Base-by-base conservation (phyloP, 2,329 filamentous ascomycete genomes). In the Hymenoscyphus fraxineus region DNA sequence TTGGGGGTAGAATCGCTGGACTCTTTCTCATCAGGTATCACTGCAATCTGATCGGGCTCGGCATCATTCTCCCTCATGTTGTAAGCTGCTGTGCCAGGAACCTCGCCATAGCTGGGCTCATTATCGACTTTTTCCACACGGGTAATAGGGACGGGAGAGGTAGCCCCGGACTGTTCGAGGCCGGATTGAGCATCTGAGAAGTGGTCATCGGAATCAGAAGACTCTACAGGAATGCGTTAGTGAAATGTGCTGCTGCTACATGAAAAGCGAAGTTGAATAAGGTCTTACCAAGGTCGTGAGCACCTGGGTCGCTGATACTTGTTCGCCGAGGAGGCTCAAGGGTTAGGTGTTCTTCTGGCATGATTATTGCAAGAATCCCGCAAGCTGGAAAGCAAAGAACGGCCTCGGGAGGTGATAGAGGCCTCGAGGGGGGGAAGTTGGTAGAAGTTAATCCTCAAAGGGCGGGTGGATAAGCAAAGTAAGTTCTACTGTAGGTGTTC, bases 181-280 rank as follows among this genome's bases (percentile, higher is more conserved):
- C 76, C 81, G 40, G 85, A 87, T 62, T 84, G 84, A 40, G 87
- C 87, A 74, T 90, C 87, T 60, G 85, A 88, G 76, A 88, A 90
- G 77, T 89, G 87, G 69, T 90, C 87, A 57, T 89, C 87, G 35
- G 85, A 88, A 67, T 89, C 87, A 59, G 86, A 88, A 38, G 79
- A 80, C 65, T 83, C 83, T 77, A 75, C 47, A 60, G 19, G 12
- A 44, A n/a, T 55, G 5, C 41, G 55, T 71, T 61, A 69, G 65
- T 59, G 35, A 67, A 31, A 63, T 9, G 54, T 7, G 27, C 19
- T 35, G 40, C 44, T 19, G 31, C 31, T 12, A 16, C 47, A 40
- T 56, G 15, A 56, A 39, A 61, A 51, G 13, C 2, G 60, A 38
- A 64, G 55, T n/a, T 12, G 59, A 59, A 61, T 31, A 65, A 35